Base-by-base conservation (phyloP, 2,329 filamentous ascomycete species). In the Huntiella moniliformis region DNA sequence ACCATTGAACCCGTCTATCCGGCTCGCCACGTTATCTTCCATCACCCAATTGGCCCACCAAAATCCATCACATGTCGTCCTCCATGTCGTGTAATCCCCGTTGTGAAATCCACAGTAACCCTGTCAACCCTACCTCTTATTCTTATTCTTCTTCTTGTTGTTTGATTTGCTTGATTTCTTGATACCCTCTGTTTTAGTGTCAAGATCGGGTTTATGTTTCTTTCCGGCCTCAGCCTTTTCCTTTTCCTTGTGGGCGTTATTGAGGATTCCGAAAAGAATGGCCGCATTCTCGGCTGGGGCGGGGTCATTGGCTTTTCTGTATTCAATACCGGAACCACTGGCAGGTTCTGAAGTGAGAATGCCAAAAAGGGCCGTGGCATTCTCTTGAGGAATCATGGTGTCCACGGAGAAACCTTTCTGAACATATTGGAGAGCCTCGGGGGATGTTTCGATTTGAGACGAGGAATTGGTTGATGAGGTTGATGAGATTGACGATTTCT, bases 121-220 rank as follows among this genome's bases (percentile, higher is more conserved):
- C 13, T 16, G 38, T 12, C 36, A 39, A n/a, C 31, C 16, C 16
- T 28, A n/a, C 37, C 28, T 31, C 22, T 38, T 46, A 16, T 44
- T 39, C 39, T 49, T 49, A n/a, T 22, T 40, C 28, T 38, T 43
- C 38, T 44, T 46, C 47, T 49, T 49, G 1, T 18, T 41, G 1
- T 18, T 41, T 8, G 12, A 8, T 28, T 49, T 49, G 40, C 41
- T 49, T 28, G n/a, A 31, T 17, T 41, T 49, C 28, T 49, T 49
- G 17, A 33, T 17, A 13, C 34, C 28, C 31, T 42, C 39, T 16
- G 28, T 31, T 28, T 42, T 42, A 3, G 32, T 13, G 7, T 32
- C 39, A 31, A 42, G 28, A 12, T 42, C 32, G 10, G 22, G 10
- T 11, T 42, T 15, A 31, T 17, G 17, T 28, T 37, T 12, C 3